phyloP scores from a whole-genome alignment of 768 basidiomycete species.

The Suillus subluteus region DNA sequence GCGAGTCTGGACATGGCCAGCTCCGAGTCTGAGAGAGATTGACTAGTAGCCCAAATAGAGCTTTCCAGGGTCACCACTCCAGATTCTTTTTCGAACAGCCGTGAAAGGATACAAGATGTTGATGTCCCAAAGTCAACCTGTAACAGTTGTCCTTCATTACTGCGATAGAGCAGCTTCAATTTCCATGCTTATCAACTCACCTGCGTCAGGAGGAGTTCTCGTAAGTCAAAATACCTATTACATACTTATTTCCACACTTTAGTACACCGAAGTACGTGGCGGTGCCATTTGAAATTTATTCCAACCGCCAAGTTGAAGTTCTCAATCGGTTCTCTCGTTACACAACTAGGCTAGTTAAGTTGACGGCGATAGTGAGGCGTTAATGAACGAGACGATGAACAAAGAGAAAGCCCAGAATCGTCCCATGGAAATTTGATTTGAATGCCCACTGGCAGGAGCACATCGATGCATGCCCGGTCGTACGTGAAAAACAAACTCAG shows the following conservation, averaged over 20 bases:
- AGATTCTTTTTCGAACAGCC: not conserved
- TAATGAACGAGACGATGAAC: not conserved
- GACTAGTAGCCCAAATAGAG: not conserved
- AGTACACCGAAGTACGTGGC: not conserved
- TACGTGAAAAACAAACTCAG: conserved; percentile 20
- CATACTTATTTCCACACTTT: too few relatives aligned
- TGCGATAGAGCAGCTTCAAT: too few relatives aligned
- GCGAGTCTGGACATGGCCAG: not conserved
- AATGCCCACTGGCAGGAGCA: not conserved
- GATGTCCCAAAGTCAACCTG: too few relatives aligned
- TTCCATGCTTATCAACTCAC: not conserved
- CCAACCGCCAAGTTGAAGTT: too few relatives aligned
- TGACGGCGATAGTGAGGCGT: not conserved
- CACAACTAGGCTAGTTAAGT: not conserved
- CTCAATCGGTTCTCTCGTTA: not conserved
- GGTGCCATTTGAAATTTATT: too few relatives aligned
- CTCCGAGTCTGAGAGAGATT: too few relatives aligned
- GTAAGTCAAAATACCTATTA: too few relatives aligned
- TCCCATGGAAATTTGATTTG: not conserved
- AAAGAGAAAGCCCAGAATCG: not conserved
- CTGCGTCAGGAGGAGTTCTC: too few relatives aligned
- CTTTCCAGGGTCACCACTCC: not conserved
- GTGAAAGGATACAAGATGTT: too few relatives aligned
- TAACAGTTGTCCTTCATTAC: not conserved
- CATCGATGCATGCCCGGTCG: not conserved